A percentile compares a stretch with the other conserved stretches of the same genome.
These are phyloP conservation scores for Blastomyces percursus DNA, from an alignment of 2,329 filamentous ascomycete genomes.

Conservation along the genomic window DNA sequence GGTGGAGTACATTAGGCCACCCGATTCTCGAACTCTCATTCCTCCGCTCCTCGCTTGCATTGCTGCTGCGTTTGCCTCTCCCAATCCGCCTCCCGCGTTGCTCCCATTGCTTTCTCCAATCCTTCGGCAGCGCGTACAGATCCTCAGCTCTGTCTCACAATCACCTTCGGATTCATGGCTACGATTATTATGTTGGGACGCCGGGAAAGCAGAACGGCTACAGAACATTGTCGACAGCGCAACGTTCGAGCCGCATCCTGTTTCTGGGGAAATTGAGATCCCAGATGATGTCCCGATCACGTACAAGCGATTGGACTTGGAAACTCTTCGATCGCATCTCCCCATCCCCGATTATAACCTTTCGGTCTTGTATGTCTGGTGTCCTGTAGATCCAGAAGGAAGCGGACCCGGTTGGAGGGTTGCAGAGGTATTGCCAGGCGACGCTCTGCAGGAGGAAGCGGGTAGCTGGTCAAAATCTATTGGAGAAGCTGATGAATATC, in stretches of 20 bases:
- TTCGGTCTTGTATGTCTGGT: constrained; percentile 50
- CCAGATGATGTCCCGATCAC: constrained; percentile 45
- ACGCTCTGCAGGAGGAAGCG: constrained; percentile 39
- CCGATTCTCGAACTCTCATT: constrained; percentile 46
- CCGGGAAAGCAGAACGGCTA: constrained; percentile 41
- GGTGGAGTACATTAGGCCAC: constrained; percentile 45
- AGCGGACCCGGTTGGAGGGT: constrained; percentile 46
- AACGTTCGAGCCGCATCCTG: constrained; percentile 51
- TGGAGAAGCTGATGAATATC: constrained; percentile 43
- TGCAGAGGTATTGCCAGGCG: constrained; percentile 46
- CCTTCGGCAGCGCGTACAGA: constrained; percentile 50
- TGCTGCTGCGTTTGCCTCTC: constrained; percentile 49
- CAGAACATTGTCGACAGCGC: constrained; percentile 44
- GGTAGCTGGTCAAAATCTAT: constrained; percentile 44
- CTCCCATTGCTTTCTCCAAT: constrained; percentile 53
- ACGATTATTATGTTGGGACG: constrained; percentile 49
- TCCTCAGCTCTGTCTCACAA: constrained; percentile 39
- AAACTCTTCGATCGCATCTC: constrained; percentile 49
- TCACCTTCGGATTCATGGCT: constrained; percentile 46
- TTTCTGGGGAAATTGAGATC: constrained; percentile 54
- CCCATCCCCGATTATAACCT: constrained; percentile 46
- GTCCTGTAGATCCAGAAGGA: constrained; percentile 45
- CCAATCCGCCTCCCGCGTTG: constrained; percentile 49
- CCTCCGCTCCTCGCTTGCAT: constrained; percentile 54
- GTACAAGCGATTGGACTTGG: constrained; percentile 50